Conservation (phyloP, 331 rosid genomes). For the Quercus lobata region DNA sequence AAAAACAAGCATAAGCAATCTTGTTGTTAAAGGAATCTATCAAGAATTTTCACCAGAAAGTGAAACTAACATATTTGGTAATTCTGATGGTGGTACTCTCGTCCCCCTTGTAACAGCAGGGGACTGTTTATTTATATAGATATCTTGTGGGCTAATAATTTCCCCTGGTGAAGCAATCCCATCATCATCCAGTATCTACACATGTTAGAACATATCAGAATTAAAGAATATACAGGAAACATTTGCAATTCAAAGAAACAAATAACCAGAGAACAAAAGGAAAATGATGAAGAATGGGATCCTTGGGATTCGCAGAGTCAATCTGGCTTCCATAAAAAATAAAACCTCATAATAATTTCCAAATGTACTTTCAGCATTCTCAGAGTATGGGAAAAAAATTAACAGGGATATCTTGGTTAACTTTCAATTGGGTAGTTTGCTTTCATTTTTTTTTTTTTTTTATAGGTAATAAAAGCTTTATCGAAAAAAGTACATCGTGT, state of each 20-base stretch:
- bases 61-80: conserved; percentile 51
- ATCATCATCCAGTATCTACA: conserved; percentile 82
- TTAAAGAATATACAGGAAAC: neutral
- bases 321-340: no score
- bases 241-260: neutral
- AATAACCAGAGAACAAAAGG: neutral
- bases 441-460: neutral
- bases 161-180: conserved; percentile 98
- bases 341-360: no score
- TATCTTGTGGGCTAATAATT: conserved; percentile 58
- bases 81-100: conserved; percentile 30
- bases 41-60: neutral
- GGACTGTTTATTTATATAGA: conserved; percentile 65
- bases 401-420: neutral
- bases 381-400: neutral
- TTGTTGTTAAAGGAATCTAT: neutral
- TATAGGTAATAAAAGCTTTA: no score
- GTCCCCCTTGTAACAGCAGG: conserved; percentile 48
- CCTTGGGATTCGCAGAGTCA: neutral
- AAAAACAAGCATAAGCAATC: conserved; percentile 21
- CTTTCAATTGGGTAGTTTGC: neutral
- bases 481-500: no score
- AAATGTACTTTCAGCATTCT: no score
- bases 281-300: neutral
- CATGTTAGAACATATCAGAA: conserved; percentile 1